Base-by-base conservation (phyloP, 2,329 filamentous ascomycete genomes). In the Tolypocladium nubicola region DNA sequence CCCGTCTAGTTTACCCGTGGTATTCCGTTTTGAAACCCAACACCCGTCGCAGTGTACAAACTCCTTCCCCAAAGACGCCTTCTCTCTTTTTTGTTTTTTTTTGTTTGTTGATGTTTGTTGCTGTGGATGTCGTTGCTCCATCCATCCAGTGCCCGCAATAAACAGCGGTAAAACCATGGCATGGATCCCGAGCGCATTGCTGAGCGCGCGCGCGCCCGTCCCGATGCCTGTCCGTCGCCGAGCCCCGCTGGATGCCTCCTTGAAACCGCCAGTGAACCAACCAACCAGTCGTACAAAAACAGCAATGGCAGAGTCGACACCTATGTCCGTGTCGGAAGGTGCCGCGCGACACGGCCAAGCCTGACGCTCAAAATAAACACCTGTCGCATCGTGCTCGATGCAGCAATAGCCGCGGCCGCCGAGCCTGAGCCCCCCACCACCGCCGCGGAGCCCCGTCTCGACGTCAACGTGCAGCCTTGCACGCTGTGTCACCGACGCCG, bases 221-320 rank as follows among this genome's bases (percentile, higher is more conserved):
- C 26, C 45, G n/a, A 33, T 33, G 26, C 45, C 33, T 50, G 16
- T n/a, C 10, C 5, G 14, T 33, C 19, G 45, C 45, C 11, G 41
- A 5, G 45, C 45, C 45, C 45, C 19, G 26, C 26, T 26, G n/a
- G n/a, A 5, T 50, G 45, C 45, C 45, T 33, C 45, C 45, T 35
- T 50, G 16, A 50, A 50, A 50, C 45, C 26, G 16, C 16, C 26
- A 7, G 19, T 49, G 45, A n/a, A 5, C 45, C 26, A 19, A 14
- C 43, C 43, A 47, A 33, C 26, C 16, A 50, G n/a, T 50, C 26
- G 45, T 49, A 50, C 45, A n/a, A 35, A 50, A 50, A n/a, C 45
- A 50, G 26, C n/a, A 50, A n/a, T 35, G n/a, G 45, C 26, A 33
- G 16, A 50, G 16, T 3, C 26, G 21, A 26, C 9, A 2, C 14